These are phyloP conservation scores for Daldinia decipiens DNA, from an alignment of 495 filamentous ascomycete species.

Conservation along the genomic window DNA sequence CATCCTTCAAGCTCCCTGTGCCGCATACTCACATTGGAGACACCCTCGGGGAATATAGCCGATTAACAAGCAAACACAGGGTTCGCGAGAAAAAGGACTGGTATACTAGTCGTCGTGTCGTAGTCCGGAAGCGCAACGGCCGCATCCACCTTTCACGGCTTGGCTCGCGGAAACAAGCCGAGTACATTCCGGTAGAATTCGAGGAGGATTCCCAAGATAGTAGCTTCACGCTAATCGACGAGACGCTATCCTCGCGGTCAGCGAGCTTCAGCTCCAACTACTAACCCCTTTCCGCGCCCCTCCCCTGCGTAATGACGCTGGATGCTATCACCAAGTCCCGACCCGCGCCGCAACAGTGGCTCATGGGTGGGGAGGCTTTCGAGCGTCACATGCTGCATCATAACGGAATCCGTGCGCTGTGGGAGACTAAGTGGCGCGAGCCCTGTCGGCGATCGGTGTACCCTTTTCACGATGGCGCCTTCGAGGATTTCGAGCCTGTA, in stretches of 20 bases:
- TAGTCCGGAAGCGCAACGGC: constrained; percentile 44
- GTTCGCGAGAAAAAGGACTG: constrained; percentile 42
- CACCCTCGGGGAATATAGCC: background rate
- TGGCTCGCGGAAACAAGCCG: constrained; percentile 25
- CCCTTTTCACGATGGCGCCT: constrained; percentile 78
- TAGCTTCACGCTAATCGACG: constrained; percentile 35
- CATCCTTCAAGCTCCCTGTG: constrained; percentile 1
- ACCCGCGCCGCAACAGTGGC: constrained; percentile 42
- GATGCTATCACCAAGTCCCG: constrained; percentile 9
- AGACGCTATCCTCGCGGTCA: constrained; percentile 22
- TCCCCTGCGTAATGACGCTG: constrained; percentile 19
- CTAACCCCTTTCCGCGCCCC: constrained; percentile 11
- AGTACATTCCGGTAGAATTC: constrained; percentile 25
- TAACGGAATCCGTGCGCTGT: constrained; percentile 75
- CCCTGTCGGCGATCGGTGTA: constrained; percentile 74
- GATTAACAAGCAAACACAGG: constrained; percentile 15
- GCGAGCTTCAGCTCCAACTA: constrained; percentile 32
- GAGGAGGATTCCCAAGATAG: constrained; percentile 30
- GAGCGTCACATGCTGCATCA: constrained; percentile 69
- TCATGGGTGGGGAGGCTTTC: constrained; percentile 61
- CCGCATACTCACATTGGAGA: background rate
- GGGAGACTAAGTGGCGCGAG: constrained; percentile 84
- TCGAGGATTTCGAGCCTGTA: constrained; percentile 78
- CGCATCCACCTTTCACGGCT: constrained; percentile 41
- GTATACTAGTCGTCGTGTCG: constrained; percentile 38